Evolutionary conservation across 371 early-diverging fungal genomes (phyloP), one percentile per base, ranked within the genome.

Genomic region (Zancudomyces culisetae): DNA sequence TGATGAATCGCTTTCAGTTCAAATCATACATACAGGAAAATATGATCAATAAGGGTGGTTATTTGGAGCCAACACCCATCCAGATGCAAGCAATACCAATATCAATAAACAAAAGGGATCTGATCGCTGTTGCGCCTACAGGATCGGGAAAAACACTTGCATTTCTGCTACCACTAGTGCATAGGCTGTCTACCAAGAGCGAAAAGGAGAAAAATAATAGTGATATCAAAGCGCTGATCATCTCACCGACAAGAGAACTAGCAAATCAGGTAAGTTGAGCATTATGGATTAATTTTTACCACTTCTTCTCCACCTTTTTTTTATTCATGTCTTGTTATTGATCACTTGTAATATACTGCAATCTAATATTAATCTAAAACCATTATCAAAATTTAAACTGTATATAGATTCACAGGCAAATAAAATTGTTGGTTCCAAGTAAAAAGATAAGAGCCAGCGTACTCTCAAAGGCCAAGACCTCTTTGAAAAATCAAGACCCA

Each of bases 101-200:
- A 18, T 72, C 72, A 3, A 59, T 86, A 3, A 71, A 70, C 12
- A 76, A 79, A 48, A 48, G n/a, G 4, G 86, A 86, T 51, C 60
- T 81, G 22, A 60, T 79, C 42, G 79, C 74, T 27, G 69, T 74
- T 28, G 79, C 84, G 15, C 81, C 79, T 2, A 80, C 81, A 1
- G 72, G 79, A n/a, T 88, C 92, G n/a, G 99, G 99, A 64, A 99
- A 99, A 72, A 99, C 99, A 2, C 64, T 96, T 62, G 90, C 97
- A 1, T 99, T 86, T 61, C 56, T 91, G 27, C 62, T 99, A 21
- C 96, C 98, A 1, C 86, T 97, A 10, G 56, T 97, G 52, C 83
- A 90, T 51, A 74, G 80, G 50, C 63, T 92, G 46, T 74, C 78
- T 52, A 81, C 75, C 51, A 74, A 68, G 2, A 87, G 90, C 3